phyloP scores from a whole-genome alignment of 257 asterid species.

The Scutellaria barbata region DNA sequence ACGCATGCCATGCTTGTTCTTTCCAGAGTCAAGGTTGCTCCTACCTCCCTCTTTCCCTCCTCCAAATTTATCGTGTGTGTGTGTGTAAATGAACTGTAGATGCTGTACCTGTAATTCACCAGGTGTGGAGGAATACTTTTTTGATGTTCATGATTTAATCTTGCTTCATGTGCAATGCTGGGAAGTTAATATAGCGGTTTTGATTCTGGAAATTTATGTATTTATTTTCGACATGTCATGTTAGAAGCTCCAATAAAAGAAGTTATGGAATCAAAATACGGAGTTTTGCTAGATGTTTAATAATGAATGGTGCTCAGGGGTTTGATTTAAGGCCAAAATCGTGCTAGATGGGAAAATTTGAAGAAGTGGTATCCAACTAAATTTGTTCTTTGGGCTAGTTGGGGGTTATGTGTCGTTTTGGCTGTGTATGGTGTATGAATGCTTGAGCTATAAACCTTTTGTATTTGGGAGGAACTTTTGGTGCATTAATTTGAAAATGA shows the following conservation, averaged over 20 bases:
- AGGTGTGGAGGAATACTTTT: no score
- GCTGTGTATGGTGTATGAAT: neutral
- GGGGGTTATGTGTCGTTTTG: neutral
- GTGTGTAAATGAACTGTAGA: no score
- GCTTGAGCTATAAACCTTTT: conserved; percentile 4
- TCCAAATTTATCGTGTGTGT: no score
- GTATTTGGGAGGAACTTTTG: conserved; percentile 8
- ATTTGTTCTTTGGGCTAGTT: neutral
- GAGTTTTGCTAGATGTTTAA: neutral
- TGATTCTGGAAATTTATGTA: neutral
- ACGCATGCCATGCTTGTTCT: conserved; percentile 83
- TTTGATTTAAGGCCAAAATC: neutral
- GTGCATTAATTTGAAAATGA: conserved; percentile 14
- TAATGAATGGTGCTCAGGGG: neutral
- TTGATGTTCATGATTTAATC: neutral
- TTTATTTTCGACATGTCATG: conserved; percentile 2
- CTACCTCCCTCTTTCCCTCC: no score
- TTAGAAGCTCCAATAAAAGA: conserved; percentile 2
- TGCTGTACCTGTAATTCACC: no score
- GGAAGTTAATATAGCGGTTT: neutral
- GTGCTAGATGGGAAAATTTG: neutral
- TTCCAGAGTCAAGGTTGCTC: conserved; percentile 68
- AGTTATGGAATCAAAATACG: neutral
- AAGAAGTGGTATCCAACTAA: neutral
- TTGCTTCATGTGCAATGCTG: conserved; percentile 6